A percentile compares a stretch with the other conserved stretches of the same genome.
These are phyloP conservation scores for Nidularia pulvinata DNA, from an alignment of 768 basidiomycete species.

Conservation along the genomic window DNA sequence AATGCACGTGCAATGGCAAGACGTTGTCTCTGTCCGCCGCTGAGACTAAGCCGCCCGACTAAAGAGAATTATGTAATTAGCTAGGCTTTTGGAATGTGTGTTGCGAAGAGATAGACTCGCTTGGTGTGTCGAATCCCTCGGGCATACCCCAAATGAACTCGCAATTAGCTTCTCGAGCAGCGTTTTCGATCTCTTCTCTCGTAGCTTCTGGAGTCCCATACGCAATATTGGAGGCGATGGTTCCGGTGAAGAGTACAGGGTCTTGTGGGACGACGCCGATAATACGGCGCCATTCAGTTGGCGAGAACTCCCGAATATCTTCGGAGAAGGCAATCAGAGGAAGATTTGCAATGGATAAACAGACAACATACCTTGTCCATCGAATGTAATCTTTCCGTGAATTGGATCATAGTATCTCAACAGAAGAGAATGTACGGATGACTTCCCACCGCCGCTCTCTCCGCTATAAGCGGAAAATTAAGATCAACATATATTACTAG, in stretches of 20 bases:
- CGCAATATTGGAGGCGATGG: slow-evolving; percentile 93
- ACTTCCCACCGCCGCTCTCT: slow-evolving; percentile 93
- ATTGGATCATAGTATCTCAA: slow-evolving; percentile 89
- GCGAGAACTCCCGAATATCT: slow-evolving; percentile 89
- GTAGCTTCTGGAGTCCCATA: slow-evolving; percentile 80
- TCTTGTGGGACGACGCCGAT: slow-evolving; percentile 98
- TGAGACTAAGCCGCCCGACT: slow-evolving; percentile 73
- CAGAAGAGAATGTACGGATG: slow-evolving; percentile 85
- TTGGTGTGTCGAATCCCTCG: slow-evolving; percentile 90
- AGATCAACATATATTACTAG: not conserved
- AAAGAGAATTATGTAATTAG: not conserved
- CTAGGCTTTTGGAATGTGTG: not conserved
- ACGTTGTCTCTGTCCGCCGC: slow-evolving; percentile 81
- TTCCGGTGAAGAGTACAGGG: slow-evolving; percentile 88
- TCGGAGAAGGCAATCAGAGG: not conserved
- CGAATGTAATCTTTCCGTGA: slow-evolving; percentile 80
- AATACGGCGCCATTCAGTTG: slow-evolving; percentile 83
- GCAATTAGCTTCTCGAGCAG: slow-evolving; percentile 91
- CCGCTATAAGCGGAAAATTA: slow-evolving; percentile 52
- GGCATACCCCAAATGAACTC: slow-evolving; percentile 97
- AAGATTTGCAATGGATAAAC: slow-evolving; percentile 1
- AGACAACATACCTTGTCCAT: slow-evolving; percentile 70
- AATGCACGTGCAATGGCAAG: slow-evolving; percentile 86
- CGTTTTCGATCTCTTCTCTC: slow-evolving; percentile 82
- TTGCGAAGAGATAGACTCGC: slow-evolving; percentile 38